Evolutionary conservation across 129 eudicot species (phyloP), one percentile per base, ranked within the genome.

Genomic region (Tanacetum coccineum): DNA sequence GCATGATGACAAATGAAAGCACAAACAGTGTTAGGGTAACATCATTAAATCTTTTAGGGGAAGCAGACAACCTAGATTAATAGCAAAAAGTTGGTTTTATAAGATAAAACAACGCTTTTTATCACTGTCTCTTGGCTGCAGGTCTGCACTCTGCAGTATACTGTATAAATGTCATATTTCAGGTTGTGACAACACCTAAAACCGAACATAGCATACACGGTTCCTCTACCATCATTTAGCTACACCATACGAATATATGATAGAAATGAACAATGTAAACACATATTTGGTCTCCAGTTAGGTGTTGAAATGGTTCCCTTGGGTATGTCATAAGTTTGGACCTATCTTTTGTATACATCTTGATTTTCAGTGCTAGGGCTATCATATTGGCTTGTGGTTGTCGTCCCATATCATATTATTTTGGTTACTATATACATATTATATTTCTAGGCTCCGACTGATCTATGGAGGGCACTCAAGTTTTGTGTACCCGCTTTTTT

Each of bases 291-390:
- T 51, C 54, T 22, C 42, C 42, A 5, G 13, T 42, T 40, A 40
- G 36, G 54, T 63, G 68, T 12, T 44, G 12, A 19, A 19, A 63
- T 63, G 52, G 68, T 9, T 7, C 14, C 13, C 32, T 63, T 63
- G 52, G 68, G 68, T 7, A 8, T 40, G 11, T 42, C 13, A 42
- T 50, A 62, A 19, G 52, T 15, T 19, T 18, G 28, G 4, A 19
- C 28, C 19, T 10, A 18, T 62, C 50, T 42, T 62, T 40, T 1
- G 18, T 3, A 18, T 40, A 20, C 53, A 40, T 62, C 51, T 21
- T 44, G 53, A 11, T 62, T 19, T 62, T 10, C 52, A 44, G 15
- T 7, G 47, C 18, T 17, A 10, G 51, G 68, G 52, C 15, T 62
- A 62, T 20, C 48, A 40, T 12, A 6, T 42, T 53, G 66, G 48